Conservation (phyloP, 371 early-diverging fungal genomes). For the Amoeboaphelidium occidentale region DNA sequence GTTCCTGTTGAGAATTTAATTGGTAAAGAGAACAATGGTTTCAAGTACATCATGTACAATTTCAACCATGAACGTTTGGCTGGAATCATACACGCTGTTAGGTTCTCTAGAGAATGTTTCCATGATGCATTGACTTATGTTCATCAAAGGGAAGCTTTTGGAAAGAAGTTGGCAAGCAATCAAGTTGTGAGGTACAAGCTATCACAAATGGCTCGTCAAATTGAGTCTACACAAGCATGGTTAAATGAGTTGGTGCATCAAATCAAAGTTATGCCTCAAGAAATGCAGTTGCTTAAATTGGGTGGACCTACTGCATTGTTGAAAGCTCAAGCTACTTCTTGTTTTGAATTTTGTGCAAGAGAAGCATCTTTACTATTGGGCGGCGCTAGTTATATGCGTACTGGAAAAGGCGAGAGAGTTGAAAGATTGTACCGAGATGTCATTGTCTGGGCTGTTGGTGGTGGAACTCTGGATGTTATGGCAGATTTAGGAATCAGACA, state of each 20-base stretch:
- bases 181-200: not conserved
- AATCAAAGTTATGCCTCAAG: conserved; percentile 23
- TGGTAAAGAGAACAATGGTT: not conserved
- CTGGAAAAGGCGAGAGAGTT: conserved; percentile 62
- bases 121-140: conserved; percentile 35
- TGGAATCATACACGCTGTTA: conserved; percentile 20
- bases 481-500: conserved; percentile 52
- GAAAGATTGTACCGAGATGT: conserved; percentile 72
- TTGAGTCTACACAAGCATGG: not conserved
- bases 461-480: conserved; percentile 10
- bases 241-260: not conserved
- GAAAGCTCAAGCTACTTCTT: conserved; percentile 61
- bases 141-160: not conserved
- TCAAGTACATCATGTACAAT: not conserved
- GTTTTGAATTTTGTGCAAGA: conserved; percentile 61
- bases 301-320: conserved; percentile 69
- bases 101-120: not conserved
- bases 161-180: not conserved
- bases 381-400: conserved; percentile 54
- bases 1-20: not conserved
- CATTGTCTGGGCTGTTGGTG: conserved; percentile 7
- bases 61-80: not conserved
- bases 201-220: conserved; percentile 4
- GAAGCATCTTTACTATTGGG: conserved; percentile 81
- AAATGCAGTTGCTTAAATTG: conserved; percentile 36